Evolutionary conservation across 768 basidiomycete genomes (phyloP).

Genomic region (Boletus tylopilopsis): DNA sequence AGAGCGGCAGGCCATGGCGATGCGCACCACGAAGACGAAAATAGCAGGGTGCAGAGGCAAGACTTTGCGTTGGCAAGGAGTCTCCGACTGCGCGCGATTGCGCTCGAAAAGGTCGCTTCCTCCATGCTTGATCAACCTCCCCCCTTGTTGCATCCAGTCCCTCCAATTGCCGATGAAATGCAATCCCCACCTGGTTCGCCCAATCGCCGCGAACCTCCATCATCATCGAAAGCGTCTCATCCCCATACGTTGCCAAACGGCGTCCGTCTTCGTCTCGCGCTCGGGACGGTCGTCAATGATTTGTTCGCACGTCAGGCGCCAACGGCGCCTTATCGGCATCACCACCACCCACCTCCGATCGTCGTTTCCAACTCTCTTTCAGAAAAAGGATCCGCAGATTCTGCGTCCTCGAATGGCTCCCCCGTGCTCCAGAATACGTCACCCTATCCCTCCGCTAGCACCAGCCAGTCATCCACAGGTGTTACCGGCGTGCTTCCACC

Average conservation of each 20-base stretch:
- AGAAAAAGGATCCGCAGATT: constrained; percentile 23
- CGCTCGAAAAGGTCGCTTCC: constrained; percentile 77
- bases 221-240: constrained; percentile 33
- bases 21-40: constrained; percentile 55
- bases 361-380: constrained; percentile 26
- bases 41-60: constrained; percentile 51
- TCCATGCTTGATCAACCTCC: constrained; percentile 82
- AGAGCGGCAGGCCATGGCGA: constrained; percentile 49
- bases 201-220: constrained; percentile 28
- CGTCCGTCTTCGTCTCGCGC: constrained; percentile 70
- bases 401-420: constrained; percentile 20
- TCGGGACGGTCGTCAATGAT: constrained; percentile 78
- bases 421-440: constrained; percentile 23
- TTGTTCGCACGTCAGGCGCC: constrained; percentile 72
- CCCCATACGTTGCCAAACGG: constrained; percentile 75
- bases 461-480: constrained; percentile 16
- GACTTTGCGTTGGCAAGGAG: constrained; percentile 59
- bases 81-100: constrained; percentile 71
- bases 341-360: constrained; percentile 35
- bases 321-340: constrained; percentile 32
- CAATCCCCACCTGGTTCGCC: constrained; percentile 53
- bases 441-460: constrained; percentile 20
- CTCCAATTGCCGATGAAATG: constrained; percentile 44
- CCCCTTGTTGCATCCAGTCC: constrained; percentile 52
- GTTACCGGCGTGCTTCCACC: constrained; percentile 26